Conservation (phyloP, 2,329 filamentous ascomycete species). For the Diaporthe vaccinii region DNA sequence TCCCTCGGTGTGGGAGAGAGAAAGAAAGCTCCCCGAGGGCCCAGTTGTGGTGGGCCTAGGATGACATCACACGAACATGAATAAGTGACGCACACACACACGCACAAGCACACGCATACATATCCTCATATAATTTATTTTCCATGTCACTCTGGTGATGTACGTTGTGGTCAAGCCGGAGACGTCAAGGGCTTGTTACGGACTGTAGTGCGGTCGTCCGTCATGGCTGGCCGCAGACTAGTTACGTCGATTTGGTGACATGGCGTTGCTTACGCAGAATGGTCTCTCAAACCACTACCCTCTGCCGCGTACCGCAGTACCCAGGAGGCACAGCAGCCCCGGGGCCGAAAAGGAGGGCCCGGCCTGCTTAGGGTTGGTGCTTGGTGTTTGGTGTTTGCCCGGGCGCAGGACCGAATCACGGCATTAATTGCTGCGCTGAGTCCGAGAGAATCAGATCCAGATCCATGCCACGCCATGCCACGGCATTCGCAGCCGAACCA, state of each 20-base stretch:
- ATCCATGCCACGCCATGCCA: slow-evolving; percentile 6
- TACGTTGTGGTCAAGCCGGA: not conserved
- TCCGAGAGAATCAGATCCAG: slow-evolving; percentile 2
- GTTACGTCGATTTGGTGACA: not conserved
- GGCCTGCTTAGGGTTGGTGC: not conserved
- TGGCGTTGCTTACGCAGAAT: not conserved
- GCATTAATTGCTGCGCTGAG: not conserved
- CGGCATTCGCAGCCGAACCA: not conserved
- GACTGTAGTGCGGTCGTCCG: not conserved
- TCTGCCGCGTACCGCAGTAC: not conserved
- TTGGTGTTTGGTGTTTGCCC: not conserved
- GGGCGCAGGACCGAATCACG: slow-evolving; percentile 6
- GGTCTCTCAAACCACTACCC: not conserved
- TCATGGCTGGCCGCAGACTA: not conserved
- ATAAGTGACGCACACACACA: not conserved
- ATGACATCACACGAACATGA: slow-evolving; percentile 13
- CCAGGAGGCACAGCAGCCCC: not conserved
- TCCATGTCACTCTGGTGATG: not conserved
- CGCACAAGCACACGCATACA: not conserved
- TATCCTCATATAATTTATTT: not conserved
- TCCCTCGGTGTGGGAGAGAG: not conserved
- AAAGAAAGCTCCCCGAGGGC: not conserved
- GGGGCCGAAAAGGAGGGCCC: not conserved
- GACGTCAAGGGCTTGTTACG: not conserved
- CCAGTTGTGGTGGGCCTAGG: not conserved